Percentiles rank a stretch among this genome's conserved stretches.
Evolutionary conservation across 495 filamentous ascomycete genomes (phyloP).

Genomic region (Penicillium herquei): DNA sequence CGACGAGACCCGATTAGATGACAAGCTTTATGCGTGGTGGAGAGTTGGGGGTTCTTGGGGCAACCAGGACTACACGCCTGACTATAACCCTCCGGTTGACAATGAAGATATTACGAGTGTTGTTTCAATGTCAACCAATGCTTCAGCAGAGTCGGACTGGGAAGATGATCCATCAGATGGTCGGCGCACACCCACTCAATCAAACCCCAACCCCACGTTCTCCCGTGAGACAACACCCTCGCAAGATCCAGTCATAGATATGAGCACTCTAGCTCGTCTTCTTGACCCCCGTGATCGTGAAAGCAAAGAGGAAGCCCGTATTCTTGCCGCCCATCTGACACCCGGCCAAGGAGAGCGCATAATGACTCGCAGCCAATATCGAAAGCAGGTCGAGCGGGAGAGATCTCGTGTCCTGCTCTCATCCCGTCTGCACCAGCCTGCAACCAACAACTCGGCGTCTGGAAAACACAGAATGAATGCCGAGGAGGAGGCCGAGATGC

Average conservation of each 20-base stretch:
- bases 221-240: slow-evolving; percentile 59
- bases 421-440: slow-evolving; percentile 25
- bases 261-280: slow-evolving; percentile 70
- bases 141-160: slow-evolving; percentile 53
- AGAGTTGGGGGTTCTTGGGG: slow-evolving; percentile 78
- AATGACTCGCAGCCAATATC: slow-evolving; percentile 78
- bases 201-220: slow-evolving; percentile 38
- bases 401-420: slow-evolving; percentile 63
- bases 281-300: slow-evolving; percentile 78
- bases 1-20: slow-evolving; percentile 67
- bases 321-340: slow-evolving; percentile 77
- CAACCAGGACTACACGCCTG: slow-evolving; percentile 69
- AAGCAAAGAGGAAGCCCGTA: slow-evolving; percentile 74
- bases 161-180: slow-evolving; percentile 55
- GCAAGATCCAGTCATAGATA: slow-evolving; percentile 62
- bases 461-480: slow-evolving; percentile 47
- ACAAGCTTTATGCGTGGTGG: slow-evolving; percentile 78
- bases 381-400: slow-evolving; percentile 60
- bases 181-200: slow-evolving; percentile 74
- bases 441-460: slow-evolving; percentile 9
- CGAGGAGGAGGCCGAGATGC: slow-evolving; percentile 74
- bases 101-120: slow-evolving; percentile 77
- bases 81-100: slow-evolving; percentile 56
- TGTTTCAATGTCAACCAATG: slow-evolving; percentile 58
- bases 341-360: slow-evolving; percentile 50